phyloP scores from a whole-genome alignment of 2,329 filamentous ascomycete species.

The Botrytis paeoniae region DNA sequence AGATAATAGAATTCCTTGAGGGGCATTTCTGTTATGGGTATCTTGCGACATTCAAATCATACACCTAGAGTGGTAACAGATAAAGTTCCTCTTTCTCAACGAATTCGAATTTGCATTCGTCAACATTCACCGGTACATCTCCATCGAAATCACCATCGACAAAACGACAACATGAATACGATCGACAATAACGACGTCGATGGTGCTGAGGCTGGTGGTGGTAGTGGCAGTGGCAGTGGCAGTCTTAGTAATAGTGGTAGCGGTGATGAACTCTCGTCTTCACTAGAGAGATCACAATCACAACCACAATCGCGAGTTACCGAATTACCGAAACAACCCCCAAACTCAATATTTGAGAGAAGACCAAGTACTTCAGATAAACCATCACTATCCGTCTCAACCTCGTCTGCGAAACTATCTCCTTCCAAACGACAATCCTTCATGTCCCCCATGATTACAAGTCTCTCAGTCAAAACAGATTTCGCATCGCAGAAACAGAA shows the following conservation, averaged over 20 bases:
- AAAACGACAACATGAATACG: not conserved
- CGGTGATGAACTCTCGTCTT: not conserved
- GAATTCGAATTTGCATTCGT: conserved; percentile 15
- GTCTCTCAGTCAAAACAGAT: conserved; percentile 14
- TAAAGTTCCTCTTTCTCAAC: conserved; percentile 11
- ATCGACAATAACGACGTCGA: not conserved
- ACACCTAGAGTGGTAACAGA: not conserved
- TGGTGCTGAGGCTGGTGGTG: not conserved
- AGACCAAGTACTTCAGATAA: conserved; percentile 14
- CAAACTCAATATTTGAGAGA: conserved; percentile 8
- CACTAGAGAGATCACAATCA: not conserved
- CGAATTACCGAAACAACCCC: not conserved
- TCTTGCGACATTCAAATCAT: conserved; percentile 13
- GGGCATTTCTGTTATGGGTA: conserved; percentile 4
- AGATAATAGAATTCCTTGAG: not conserved
- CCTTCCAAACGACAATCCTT: conserved; percentile 5
- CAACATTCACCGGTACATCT: conserved; percentile 10
- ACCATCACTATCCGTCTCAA: conserved; percentile 11
- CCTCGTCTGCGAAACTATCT: not conserved
- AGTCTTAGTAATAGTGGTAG: not conserved
- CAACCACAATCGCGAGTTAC: not conserved
- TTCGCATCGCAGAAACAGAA: conserved; percentile 3
- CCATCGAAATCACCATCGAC: conserved; percentile 7
- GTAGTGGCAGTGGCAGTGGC: not conserved
- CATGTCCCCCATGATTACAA: not conserved